Evolutionary conservation across 2,329 filamentous ascomycete genomes (phyloP), one percentile per base, ranked within the genome.

Genomic region (Lasiodiplodia hormozganensis): DNA sequence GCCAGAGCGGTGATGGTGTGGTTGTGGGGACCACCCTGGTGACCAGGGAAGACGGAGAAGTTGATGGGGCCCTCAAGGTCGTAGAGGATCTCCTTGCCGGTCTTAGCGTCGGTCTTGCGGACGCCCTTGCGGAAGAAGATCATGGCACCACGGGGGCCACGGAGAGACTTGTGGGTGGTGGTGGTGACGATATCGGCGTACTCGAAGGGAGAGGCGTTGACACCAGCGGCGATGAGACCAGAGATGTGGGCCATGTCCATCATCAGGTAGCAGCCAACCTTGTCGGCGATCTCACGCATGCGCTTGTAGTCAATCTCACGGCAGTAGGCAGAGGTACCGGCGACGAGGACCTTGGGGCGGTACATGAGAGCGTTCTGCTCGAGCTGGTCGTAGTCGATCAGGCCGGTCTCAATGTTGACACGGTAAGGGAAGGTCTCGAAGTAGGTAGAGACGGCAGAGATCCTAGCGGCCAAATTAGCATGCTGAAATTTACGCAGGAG

Each of bases 241-340:
- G 95, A 98, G 73, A 99, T 96, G 78, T 99, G 96, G 65, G 96
- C 96, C 89, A 99, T 97, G 78, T 99, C 96, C 74, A 93, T 93
- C 70, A 99, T 85, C 69, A 99, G 87, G 82, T 98, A 99, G 76
- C 93, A 93, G 75, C 94, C 93, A 68, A 93, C 88, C 83, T 97
- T 96, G 82, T 97, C 92, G 74, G 92, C 92, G 72, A 97, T 96
- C 74, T 93, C 88, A 72, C 93, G 92, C 88, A 99, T 96, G 74
- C 92, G 90, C 76, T 91, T 89, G 82, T 99, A 99, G 83, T 99
- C 94, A 75, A 99, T 97, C 72, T 97, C 86, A 72, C 96, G 91
- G 84, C 94, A 96, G 85, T 99, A 99, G 57, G 96, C 96, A 70
- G 93, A 97, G 67, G 96, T 94, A 74, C 95, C 96, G 62, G 94